These are phyloP conservation scores for Syzygium aqueum DNA, from an alignment of 345 rosid species.

Conservation along the genomic window DNA sequence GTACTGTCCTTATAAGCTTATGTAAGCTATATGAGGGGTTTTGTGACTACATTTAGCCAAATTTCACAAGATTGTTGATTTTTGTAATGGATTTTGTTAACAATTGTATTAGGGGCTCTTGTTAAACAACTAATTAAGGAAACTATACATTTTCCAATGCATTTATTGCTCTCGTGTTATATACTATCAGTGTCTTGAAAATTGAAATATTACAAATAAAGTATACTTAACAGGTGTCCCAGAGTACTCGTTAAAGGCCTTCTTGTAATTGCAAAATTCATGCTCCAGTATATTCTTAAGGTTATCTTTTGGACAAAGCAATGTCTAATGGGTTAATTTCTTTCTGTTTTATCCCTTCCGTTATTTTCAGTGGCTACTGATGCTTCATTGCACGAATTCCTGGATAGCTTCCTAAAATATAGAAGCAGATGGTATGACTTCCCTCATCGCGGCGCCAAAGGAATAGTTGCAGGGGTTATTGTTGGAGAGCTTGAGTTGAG, in stretches of 20 bases:
- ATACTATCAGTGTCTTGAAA: not conserved
- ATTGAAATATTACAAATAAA: not conserved
- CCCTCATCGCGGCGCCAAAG: conserved; percentile 79
- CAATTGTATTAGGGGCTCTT: not conserved
- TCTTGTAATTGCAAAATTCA: not conserved
- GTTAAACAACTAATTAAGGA: not conserved
- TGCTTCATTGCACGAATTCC: conserved; percentile 60
- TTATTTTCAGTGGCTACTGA: conserved; percentile 61
- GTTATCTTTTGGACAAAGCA: not conserved
- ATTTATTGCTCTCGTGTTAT: not conserved
- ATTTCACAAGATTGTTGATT: not conserved
- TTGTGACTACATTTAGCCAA: not conserved
- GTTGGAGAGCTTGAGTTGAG: conserved; percentile 75
- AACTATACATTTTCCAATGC: not conserved
- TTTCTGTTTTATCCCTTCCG: not conserved
- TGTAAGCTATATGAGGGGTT: not conserved
- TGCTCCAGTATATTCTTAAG: not conserved
- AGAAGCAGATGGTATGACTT: conserved; percentile 97
- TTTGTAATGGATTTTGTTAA: not conserved
- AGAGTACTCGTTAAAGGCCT: not conserved
- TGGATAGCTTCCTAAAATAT: conserved; percentile 74
- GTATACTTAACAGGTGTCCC: not conserved
- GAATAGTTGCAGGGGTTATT: conserved; percentile 76
- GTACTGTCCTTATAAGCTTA: not conserved
- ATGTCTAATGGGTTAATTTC: not conserved